A percentile compares a stretch with the other conserved stretches of the same genome.
Conservation (phyloP, 371 early-diverging fungal species). For the Apophysomyces variabilis region DNA sequence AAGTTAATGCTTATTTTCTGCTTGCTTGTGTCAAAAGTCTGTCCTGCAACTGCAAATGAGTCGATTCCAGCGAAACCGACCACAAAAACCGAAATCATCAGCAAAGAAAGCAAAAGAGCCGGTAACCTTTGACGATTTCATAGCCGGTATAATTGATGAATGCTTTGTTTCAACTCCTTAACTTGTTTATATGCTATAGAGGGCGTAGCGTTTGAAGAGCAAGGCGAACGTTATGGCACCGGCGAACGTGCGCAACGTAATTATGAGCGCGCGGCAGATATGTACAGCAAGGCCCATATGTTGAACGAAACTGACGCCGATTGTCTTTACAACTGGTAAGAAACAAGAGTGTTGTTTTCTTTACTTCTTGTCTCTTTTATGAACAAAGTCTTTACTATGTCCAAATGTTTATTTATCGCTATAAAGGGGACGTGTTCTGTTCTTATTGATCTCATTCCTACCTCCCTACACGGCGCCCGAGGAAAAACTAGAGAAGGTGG, state of each 20-base stretch:
- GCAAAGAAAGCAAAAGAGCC: conserved; percentile 44
- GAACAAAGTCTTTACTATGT: not conserved
- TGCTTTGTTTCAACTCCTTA: conserved; percentile 4
- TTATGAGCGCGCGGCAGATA: conserved; percentile 68
- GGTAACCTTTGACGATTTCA: conserved; percentile 50
- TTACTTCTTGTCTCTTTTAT: not conserved
- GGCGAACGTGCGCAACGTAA: conserved; percentile 70
- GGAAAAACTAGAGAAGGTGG: conserved; percentile 54
- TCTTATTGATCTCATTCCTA: conserved; percentile 63
- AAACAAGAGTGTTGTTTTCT: no score
- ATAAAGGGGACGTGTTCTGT: conserved; percentile 67
- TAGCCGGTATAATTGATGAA: conserved; percentile 36
- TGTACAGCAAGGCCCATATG: conserved; percentile 64
- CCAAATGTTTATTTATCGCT: not conserved
- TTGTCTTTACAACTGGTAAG: conserved; percentile 71
- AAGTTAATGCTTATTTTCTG: not conserved
- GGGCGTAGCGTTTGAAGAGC: conserved; percentile 68
- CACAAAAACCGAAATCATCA: conserved; percentile 30
- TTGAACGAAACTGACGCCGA: conserved; percentile 64
- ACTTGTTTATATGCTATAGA: conserved; percentile 33
- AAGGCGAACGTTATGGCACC: conserved; percentile 71
- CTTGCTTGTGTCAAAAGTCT: not conserved
- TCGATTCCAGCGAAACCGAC: conserved; percentile 15
- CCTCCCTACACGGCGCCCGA: conserved; percentile 49
- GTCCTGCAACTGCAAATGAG: conserved; percentile 2